phyloP scores from a whole-genome alignment of 1,139 yeast species.

The Blastobotrys illinoisensis region DNA sequence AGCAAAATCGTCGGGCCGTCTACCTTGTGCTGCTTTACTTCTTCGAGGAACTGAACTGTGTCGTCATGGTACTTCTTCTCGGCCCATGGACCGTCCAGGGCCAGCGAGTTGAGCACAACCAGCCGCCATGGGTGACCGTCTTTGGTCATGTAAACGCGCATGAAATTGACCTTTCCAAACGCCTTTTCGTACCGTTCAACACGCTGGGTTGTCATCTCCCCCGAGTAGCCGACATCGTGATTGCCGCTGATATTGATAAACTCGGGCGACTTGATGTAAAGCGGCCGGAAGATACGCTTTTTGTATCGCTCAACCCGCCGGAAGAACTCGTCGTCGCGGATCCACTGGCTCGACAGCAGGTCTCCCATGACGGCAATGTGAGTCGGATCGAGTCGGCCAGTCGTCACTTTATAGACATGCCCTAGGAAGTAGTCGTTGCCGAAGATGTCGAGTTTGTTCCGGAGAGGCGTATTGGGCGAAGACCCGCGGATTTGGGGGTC shows the following conservation, averaged over 20 bases:
- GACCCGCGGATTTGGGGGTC: conserved; percentile 96
- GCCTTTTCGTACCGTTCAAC: conserved; percentile 66
- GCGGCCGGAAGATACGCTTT: conserved; percentile 30
- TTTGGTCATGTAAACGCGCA: conserved; percentile 46
- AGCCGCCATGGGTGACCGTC: conserved; percentile 64
- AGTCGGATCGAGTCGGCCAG: conserved; percentile 57
- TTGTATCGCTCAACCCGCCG: conserved; percentile 70
- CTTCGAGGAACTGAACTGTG: conserved; percentile 67
- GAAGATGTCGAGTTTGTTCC: conserved; percentile 70
- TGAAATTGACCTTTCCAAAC: conserved; percentile 83
- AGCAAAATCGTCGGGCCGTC: conserved; percentile 75
- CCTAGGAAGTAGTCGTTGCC: conserved; percentile 89
- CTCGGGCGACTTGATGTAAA: conserved; percentile 39
- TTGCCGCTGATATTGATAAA: conserved; percentile 86
- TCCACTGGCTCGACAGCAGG: conserved; percentile 94
- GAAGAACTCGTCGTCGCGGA: conserved; percentile 75
- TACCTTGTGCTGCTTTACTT: conserved; percentile 47
- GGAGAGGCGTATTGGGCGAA: conserved; percentile 60
- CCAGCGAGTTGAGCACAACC: conserved; percentile 76
- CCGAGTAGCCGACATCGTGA: conserved; percentile 93
- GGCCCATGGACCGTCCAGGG: conserved; percentile 72
- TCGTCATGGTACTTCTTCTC: conserved; percentile 39
- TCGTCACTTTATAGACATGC: conserved; percentile 68
- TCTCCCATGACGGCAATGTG: conserved; percentile 92
- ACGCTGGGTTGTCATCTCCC: conserved; percentile 91